A percentile compares a stretch with the other conserved stretches of the same genome.
phyloP scores from a whole-genome alignment of 2,329 filamentous ascomycete species.

The Macrophomina tecta region DNA sequence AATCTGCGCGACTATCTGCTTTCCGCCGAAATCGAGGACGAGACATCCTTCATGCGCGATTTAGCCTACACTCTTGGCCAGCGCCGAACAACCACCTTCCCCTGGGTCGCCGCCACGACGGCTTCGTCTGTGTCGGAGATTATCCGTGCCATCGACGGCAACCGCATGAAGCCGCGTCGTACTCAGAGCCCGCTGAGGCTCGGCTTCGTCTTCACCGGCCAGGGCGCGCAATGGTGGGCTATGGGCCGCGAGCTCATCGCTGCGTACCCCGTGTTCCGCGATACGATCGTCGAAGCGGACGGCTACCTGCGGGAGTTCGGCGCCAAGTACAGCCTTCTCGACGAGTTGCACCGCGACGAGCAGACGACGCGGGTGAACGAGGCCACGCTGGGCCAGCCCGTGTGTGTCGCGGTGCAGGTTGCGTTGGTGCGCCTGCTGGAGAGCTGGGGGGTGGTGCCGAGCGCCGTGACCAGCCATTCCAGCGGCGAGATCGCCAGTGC shows the following conservation, averaged over 20 bases:
- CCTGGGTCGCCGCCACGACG: background rate
- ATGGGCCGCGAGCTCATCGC: constrained; percentile 29
- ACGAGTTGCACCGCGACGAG: constrained; percentile 35
- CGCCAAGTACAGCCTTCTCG: constrained; percentile 15
- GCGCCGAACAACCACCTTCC: background rate
- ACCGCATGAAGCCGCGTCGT: background rate
- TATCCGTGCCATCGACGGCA: background rate
- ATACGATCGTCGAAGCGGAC: background rate
- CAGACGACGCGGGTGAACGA: constrained; percentile 30
- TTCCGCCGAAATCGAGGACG: background rate
- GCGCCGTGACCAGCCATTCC: constrained; percentile 38
- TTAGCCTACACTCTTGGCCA: constrained; percentile 3
- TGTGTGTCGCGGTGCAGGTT: constrained; percentile 36
- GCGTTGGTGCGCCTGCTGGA: constrained; percentile 36
- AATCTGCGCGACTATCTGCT: constrained; percentile 8
- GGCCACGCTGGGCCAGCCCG: constrained; percentile 34
- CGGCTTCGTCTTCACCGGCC: constrained; percentile 38
- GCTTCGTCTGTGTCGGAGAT: background rate
- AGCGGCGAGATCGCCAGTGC: constrained; percentile 40
- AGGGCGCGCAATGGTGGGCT: constrained; percentile 37
- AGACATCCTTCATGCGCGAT: background rate
- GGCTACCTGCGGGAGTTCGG: constrained; percentile 29
- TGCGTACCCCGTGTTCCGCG: constrained; percentile 10
- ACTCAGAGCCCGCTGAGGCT: background rate
- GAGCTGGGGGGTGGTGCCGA: constrained; percentile 36